A percentile compares a stretch with the other conserved stretches of the same genome.
phyloP scores from a whole-genome alignment of 352 stramenopile species.

The Phytophthora melonis region DNA sequence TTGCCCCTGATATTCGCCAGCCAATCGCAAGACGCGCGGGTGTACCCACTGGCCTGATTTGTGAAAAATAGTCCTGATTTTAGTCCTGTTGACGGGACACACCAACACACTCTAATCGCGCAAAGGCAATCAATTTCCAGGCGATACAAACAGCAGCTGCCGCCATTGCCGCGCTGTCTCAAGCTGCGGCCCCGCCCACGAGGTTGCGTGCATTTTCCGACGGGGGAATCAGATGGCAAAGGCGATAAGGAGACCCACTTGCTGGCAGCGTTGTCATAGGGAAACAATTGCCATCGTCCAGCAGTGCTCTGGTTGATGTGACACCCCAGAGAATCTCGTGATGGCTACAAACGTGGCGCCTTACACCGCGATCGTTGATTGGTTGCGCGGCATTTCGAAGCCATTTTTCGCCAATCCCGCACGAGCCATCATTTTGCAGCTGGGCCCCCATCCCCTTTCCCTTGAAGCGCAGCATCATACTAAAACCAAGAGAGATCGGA shows the following conservation, averaged over 20 bases:
- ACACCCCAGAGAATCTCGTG: conserved; percentile 24
- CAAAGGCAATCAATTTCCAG: not conserved
- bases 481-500: conserved; percentile 27
- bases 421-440: conserved; percentile 11
- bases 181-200: not conserved
- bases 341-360: not conserved
- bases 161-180: not conserved
- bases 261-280: not conserved
- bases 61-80: not conserved
- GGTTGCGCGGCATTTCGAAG: conserved; percentile 18
- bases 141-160: not conserved
- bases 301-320: too few relatives aligned
- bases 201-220: conserved; percentile 8
- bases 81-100: not conserved
- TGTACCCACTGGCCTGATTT: not conserved
- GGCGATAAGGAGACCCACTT: not conserved
- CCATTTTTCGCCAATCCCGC: conserved; percentile 30
- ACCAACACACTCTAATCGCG: not conserved
- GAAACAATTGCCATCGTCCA: not conserved
- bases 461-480: conserved; percentile 22
- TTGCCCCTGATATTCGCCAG: not conserved
- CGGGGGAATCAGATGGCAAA: not conserved
- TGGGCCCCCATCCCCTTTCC: not conserved
- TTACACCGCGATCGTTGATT: conserved; percentile 15
- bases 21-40: not conserved